Percentiles rank a stretch among this genome's conserved stretches.
phyloP scores from a whole-genome alignment of 192 early-diverging fungal species.

The Neocallimastix lanati region DNA sequence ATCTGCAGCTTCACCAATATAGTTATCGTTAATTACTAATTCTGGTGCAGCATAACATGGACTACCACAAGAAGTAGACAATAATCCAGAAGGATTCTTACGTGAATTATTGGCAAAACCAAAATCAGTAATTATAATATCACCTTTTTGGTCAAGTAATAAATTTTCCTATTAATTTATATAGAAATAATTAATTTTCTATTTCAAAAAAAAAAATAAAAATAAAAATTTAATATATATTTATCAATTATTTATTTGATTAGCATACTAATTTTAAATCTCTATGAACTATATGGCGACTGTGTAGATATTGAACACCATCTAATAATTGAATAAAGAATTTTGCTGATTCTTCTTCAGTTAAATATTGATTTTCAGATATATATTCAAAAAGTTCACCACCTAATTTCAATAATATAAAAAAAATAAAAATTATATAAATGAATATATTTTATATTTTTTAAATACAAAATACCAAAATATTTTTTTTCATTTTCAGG shows the following conservation, averaged over 20 bases:
- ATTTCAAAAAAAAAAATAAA: no score
- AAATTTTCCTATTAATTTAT: slow-evolving; percentile 27
- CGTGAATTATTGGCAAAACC: slow-evolving; percentile 26
- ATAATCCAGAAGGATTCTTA: slow-evolving; percentile 16
- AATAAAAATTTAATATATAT: no score
- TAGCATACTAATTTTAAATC: slow-evolving; percentile 16
- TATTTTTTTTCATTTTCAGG: no score
- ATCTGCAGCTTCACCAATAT: slow-evolving; percentile 45
- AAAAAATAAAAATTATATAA: no score
- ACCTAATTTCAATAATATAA: no score
- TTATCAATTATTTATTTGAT: no score
- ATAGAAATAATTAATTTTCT: no score
- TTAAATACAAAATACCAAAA: no score
- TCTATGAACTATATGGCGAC: slow-evolving; percentile 21
- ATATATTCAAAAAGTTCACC: slow-evolving; percentile 19
- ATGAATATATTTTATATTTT: no score
- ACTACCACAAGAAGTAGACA: slow-evolving; percentile 89
- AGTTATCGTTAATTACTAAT: slow-evolving; percentile 61
- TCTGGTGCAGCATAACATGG: slow-evolving; percentile 99
- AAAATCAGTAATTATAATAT: slow-evolving; percentile 36
- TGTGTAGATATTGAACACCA: slow-evolving; percentile 20
- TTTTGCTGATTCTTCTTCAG: slow-evolving; percentile 10
- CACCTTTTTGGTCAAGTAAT: slow-evolving; percentile 21
- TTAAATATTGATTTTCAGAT: slow-evolving; percentile 5
- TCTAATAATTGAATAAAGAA: slow-evolving; percentile 16